Base-by-base conservation (phyloP, 2,329 filamentous ascomycete species). In the Curvularia verruculosa region DNA sequence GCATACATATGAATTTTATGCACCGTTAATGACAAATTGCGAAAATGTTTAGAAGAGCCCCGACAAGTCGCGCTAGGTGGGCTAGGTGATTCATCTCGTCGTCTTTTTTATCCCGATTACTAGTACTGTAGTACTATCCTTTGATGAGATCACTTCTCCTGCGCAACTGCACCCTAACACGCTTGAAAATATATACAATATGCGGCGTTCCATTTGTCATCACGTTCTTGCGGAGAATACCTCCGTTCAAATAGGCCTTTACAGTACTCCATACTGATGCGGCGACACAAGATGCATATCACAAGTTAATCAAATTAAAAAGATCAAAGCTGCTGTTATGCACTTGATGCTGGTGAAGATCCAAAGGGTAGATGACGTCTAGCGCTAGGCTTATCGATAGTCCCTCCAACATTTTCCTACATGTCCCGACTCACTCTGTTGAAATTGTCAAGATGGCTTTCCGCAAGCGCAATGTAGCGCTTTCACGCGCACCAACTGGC, bases 381-480 rank as follows among this genome's bases (percentile, higher is more conserved):
- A 24, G 18, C 43, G 43, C 4, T n/a, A n/a, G 23, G 12, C 50
- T 57, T 57, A 57, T 57, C 54, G 54, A 57, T 57, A 57, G 54
- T 26, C 50, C 45, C 54, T 58, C 51, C 24, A 53, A 51, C 45
- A 60, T 39, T 62, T 62, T 62, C 23, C 34, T 37, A 43, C 43
- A 18, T 48, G 51, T 50, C 50, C 51, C 59, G 57, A 57, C 48
- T 54, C 24, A 50, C 43, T 28, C 39, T 26, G 21, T 18, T 26
- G n/a, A 36, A 43, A 44, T 19, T 39, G 49, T 41, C 15, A 56
- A 37, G 44, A 89, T 89, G 86, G 86, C 87, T 12, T 90, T 89
- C 75, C 85, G 87, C 65, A 89, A 88, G 77, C 83, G 87, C 58
- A 89, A 88, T 71, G 78, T 88, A 49, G 83, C 82, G 10, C 74